These are phyloP conservation scores for Penicillium sp. DNA, from an alignment of 2,329 filamentous ascomycete genomes.

Conservation along the genomic window DNA sequence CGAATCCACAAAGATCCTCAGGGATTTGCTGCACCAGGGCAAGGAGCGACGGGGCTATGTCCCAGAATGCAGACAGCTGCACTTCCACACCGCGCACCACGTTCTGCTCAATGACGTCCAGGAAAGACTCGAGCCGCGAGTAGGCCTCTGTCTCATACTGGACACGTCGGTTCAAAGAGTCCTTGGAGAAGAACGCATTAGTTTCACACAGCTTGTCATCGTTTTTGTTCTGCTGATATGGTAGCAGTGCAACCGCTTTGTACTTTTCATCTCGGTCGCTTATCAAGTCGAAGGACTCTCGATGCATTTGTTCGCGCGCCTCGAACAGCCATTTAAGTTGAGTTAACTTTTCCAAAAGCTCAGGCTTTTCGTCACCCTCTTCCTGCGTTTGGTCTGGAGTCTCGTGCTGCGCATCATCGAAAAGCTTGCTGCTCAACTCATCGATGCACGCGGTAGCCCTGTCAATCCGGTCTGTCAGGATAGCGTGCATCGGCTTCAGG, in stretches of 20 bases:
- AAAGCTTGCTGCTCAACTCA: conserved; percentile 63
- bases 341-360: conserved; percentile 88
- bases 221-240: conserved; percentile 69
- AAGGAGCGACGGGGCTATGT: conserved; percentile 80
- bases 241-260: conserved; percentile 72
- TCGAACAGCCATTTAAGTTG: conserved; percentile 97
- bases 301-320: conserved; percentile 78
- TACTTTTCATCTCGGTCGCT: conserved; percentile 82
- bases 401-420: conserved; percentile 61
- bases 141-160: conserved; percentile 67
- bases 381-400: conserved; percentile 82
- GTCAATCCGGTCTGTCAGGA: conserved; percentile 68
- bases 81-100: conserved; percentile 83
- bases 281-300: conserved; percentile 77
- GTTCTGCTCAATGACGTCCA: conserved; percentile 72
- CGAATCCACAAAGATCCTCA: conserved; percentile 50
- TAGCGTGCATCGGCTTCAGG: conserved; percentile 73
- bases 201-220: conserved; percentile 74
- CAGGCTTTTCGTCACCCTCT: conserved; percentile 90
- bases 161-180: conserved; percentile 65
- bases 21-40: conserved; percentile 77
- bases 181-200: conserved; percentile 73
- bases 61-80: conserved; percentile 94
- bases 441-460: conserved; percentile 72
- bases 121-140: conserved; percentile 68